Evolutionary conservation across 1,139 yeast species (phyloP).

Genomic region (Taphrina populina): DNA sequence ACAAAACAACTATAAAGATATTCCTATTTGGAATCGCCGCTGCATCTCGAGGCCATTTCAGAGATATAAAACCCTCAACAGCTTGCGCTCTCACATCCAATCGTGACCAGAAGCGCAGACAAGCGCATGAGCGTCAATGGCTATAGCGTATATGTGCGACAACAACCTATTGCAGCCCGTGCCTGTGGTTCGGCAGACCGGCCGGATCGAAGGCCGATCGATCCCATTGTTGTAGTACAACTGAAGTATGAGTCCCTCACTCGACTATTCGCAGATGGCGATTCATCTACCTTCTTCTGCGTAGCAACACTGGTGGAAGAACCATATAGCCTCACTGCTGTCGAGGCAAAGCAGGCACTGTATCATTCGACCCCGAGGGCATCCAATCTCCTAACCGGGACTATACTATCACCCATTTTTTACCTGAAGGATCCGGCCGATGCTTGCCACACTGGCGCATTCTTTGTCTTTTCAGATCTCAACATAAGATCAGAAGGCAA

Average conservation of each 20-base stretch:
- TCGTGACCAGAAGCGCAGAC: too few species aligned
- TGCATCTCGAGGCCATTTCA: too few species aligned
- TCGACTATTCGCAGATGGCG: conserved; percentile 16
- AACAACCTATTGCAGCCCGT: conserved; percentile 29
- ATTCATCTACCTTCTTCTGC: conserved; percentile 19
- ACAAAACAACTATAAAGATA: too few species aligned
- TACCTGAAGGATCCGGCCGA: conserved; percentile 15
- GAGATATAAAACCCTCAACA: too few species aligned
- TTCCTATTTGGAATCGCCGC: too few species aligned
- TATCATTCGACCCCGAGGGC: background rate
- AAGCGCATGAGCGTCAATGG: background rate
- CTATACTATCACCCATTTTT: conserved; percentile 18
- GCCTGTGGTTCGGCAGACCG: conserved; percentile 26
- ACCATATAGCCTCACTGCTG: background rate
- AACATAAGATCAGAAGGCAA: conserved; percentile 46
- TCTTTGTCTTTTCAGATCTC: conserved; percentile 45
- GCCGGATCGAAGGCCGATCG: conserved; percentile 33
- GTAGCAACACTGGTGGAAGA: conserved; percentile 10
- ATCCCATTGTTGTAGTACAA: conserved; percentile 27
- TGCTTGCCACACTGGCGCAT: conserved; percentile 36
- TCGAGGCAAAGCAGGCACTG: background rate
- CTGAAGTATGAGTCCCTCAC: background rate
- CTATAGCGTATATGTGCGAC: conserved; percentile 18
- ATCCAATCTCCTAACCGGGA: conserved; percentile 21
- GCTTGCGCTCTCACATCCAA: too few species aligned